Conservation (phyloP, 495 filamentous ascomycete genomes). For the Xylaria sp. region DNA sequence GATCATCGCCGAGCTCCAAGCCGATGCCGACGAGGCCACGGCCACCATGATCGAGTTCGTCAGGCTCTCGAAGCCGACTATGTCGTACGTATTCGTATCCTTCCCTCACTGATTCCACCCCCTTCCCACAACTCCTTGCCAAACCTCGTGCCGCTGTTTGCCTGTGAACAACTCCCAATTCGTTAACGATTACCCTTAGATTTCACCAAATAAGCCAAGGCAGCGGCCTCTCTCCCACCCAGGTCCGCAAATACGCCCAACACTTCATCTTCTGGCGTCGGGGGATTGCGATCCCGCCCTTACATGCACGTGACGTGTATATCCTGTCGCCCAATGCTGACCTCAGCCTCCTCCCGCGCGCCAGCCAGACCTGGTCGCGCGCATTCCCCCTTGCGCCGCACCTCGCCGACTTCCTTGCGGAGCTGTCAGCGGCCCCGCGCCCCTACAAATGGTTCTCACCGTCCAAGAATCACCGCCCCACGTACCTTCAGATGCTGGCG, state of each 20-base stretch:
- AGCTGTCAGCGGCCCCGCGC: constrained; percentile 76
- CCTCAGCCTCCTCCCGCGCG: constrained; percentile 71
- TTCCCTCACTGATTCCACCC: background rate
- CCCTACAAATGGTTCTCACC: constrained; percentile 84
- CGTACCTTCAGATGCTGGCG: constrained; percentile 87
- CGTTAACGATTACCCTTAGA: constrained; percentile 35
- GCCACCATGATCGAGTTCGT: constrained; percentile 83
- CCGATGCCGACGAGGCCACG: constrained; percentile 73
- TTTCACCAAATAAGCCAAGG: constrained; percentile 79
- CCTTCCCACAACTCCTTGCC: background rate
- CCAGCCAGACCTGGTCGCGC: constrained; percentile 72
- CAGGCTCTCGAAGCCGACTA: constrained; percentile 78
- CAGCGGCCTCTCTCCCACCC: constrained; percentile 73
- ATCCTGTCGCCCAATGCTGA: constrained; percentile 92
- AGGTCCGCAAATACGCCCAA: constrained; percentile 83
- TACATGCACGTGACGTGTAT: constrained; percentile 91
- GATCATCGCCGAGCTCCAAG: constrained; percentile 82
- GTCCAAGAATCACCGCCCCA: constrained; percentile 83
- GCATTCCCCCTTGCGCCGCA: constrained; percentile 82
- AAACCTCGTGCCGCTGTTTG: background rate
- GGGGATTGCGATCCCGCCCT: constrained; percentile 87
- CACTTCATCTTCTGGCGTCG: constrained; percentile 96
- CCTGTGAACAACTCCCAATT: constrained; percentile 12
- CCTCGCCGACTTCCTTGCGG: constrained; percentile 82
- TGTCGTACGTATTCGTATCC: constrained; percentile 61